These are phyloP conservation scores for Plasmopara viticola DNA, from an alignment of 352 stramenopile species.

Conservation along the genomic window DNA sequence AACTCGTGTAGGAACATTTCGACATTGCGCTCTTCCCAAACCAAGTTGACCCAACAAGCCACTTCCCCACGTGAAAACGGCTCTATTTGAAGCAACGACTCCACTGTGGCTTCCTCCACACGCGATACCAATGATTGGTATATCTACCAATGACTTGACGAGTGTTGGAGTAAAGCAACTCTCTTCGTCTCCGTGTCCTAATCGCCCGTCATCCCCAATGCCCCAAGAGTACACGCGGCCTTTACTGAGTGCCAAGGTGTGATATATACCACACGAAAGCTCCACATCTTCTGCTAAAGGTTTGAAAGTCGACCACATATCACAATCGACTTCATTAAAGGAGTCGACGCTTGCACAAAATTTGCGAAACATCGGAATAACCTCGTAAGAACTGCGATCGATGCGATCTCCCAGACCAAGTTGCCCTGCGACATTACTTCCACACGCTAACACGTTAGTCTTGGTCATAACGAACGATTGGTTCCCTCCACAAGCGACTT, in stretches of 20 bases:
- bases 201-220: slow-evolving; percentile 37
- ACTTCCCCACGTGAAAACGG: no score
- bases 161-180: slow-evolving; percentile 31
- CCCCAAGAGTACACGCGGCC: slow-evolving; percentile 47
- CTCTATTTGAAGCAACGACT: no score
- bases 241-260: slow-evolving; percentile 42
- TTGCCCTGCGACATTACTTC: slow-evolving; percentile 61
- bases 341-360: no score
- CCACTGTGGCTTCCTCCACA: no score
- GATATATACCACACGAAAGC: slow-evolving; percentile 50
- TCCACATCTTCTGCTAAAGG: slow-evolving; percentile 26
- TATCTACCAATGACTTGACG: slow-evolving; percentile 15
- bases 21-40: no score
- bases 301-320: slow-evolving; percentile 1
- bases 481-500: slow-evolving; percentile 11
- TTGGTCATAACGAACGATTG: slow-evolving; percentile 60
- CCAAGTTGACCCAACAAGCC: no score
- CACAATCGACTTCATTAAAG: not conserved
- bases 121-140: no score
- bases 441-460: slow-evolving; percentile 45
- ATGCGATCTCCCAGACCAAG: slow-evolving; percentile 42
- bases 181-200: slow-evolving; percentile 36
- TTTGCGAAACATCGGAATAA: no score
- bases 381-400: no score
- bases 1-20: no score